phyloP scores from a whole-genome alignment of 257 asterid species.

The Knoxia roxburghii region DNA sequence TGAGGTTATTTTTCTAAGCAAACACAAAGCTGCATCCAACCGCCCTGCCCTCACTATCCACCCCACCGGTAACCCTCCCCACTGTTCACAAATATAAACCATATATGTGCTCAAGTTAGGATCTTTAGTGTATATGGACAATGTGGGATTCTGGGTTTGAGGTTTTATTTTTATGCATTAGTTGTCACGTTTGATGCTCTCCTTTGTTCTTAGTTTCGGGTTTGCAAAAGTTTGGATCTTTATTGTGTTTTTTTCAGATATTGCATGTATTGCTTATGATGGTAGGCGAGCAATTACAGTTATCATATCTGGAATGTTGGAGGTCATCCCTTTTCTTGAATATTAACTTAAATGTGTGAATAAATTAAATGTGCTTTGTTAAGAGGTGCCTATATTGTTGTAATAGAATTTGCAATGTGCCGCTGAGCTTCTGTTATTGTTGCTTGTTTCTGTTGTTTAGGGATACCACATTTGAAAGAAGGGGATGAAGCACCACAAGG shows the following conservation, averaged over 20 bases:
- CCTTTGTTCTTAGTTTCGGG: background rate
- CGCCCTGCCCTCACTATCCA: constrained; percentile 87
- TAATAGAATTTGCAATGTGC: background rate
- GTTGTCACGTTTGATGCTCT: background rate
- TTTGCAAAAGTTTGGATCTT: background rate
- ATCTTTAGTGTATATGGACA: background rate
- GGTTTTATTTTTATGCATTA: background rate
- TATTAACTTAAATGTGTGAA: background rate
- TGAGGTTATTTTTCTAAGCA: constrained; percentile 75
- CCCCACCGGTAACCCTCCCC: constrained; percentile 51
- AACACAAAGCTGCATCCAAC: constrained; percentile 70
- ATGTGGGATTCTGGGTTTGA: background rate
- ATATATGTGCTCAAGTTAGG: background rate
- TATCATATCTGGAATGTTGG: background rate
- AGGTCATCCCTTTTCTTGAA: background rate
- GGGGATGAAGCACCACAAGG: constrained; percentile 89
- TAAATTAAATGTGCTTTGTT: background rate
- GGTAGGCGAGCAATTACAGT: too few relatives aligned
- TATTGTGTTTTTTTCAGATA: background rate
- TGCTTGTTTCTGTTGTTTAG: constrained; percentile 25
- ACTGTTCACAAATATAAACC: background rate
- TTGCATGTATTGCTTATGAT: background rate
- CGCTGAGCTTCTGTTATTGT: background rate
- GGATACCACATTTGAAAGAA: constrained; percentile 83
- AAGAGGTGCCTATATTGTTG: background rate